phyloP scores from a whole-genome alignment of 1,139 yeast genomes.

The Taphrina pruni region DNA sequence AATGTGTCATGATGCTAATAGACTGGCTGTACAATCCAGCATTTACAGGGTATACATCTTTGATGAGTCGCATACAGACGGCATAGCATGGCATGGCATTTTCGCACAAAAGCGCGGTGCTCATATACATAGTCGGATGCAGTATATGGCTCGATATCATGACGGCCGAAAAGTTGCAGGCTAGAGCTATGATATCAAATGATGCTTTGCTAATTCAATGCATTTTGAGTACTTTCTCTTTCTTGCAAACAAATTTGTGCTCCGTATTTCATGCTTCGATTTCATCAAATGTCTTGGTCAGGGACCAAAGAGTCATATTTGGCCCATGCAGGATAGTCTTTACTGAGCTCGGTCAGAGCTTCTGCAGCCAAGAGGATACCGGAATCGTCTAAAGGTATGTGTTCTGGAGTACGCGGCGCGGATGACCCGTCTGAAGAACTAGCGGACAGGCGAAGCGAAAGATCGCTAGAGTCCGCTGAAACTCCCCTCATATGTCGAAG shows the following conservation, averaged over 20 bases:
- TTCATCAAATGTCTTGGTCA: background rate
- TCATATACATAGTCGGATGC: too few species aligned
- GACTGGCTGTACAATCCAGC: too few species aligned
- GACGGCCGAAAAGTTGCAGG: too few species aligned
- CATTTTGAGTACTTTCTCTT: background rate
- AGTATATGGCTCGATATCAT: too few species aligned
- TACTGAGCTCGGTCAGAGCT: conserved; percentile 10
- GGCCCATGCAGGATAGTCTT: background rate
- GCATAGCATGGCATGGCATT: too few species aligned
- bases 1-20: too few species aligned
- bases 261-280: too few species aligned
- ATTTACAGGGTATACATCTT: too few species aligned
- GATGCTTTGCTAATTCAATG: background rate
- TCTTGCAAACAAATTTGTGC: too few species aligned
- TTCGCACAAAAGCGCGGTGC: too few species aligned
- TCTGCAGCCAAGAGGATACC: conserved; percentile 7
- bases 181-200: too few species aligned
- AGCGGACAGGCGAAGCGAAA: conserved; percentile 1
- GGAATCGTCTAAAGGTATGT: background rate
- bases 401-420: background rate
- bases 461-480: background rate
- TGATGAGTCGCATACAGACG: too few species aligned
- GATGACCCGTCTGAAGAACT: background rate
- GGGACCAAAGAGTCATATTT: background rate
- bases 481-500: background rate